Evolutionary conservation across 176 grass and related monocot species (phyloP), one percentile per base, ranked within the genome.

Genomic region (Aegilops longissima): DNA sequence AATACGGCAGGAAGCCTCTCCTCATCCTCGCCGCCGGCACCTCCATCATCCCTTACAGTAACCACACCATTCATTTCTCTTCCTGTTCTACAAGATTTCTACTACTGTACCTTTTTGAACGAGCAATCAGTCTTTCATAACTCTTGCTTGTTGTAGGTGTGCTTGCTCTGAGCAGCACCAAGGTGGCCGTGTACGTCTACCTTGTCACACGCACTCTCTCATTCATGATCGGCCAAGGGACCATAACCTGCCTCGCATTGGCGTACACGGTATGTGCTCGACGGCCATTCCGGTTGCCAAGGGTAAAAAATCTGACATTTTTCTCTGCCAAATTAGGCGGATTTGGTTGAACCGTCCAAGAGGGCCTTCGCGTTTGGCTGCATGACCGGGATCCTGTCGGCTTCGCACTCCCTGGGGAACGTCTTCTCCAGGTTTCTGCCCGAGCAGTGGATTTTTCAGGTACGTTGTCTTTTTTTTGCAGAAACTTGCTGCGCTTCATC

Each of bases 41-140:
- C 27, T 91, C 95, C 44, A 93, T 98, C 39, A 30, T 98, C 64
- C 93, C 95, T 61, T 98, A 90, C 66, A 73, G 95, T 98, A 92
- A 82, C 61, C 35, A 34, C 13, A 27, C 45, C 3, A 35, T 14
- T 68, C 21, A 16, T 23, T 16, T 8, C 13, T 8, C 5, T 14
- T 44, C 18, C 5, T 40, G 12, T 23, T 72, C 12, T 23, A 12
- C 6, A 14, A 42, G 21, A 73, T 5, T 25, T 73, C n/a, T 74
- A 59, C 56, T 31, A 31, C 30, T 31, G 30, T 40, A 36, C 39
- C 39, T 1, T 59, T 59, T 3, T 59, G 20, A 9, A 18, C 69
- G 14, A 23, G 34, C 44, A 27, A 61, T 72, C 20, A 23, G 11
- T 24, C 25, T 76, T 51, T 75, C 72, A 21, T 63, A 36, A 31